Percentiles rank a stretch among this genome's conserved stretches.
Evolutionary conservation across 257 asterid species (phyloP).

Genomic region (Knoxia roxburghii): DNA sequence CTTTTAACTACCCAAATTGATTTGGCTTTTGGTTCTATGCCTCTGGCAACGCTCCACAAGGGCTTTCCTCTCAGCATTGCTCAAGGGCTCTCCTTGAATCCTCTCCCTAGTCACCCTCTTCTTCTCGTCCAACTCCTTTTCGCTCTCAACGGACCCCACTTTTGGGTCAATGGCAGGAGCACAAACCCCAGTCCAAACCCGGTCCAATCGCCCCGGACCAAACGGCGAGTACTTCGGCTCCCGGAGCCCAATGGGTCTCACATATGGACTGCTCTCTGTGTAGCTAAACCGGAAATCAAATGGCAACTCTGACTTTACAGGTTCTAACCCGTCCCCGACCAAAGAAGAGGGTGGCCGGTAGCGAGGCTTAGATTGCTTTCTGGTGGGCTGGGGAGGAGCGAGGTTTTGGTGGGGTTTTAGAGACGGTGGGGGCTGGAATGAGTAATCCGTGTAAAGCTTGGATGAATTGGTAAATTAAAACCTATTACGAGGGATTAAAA

Average conservation of each 20-base stretch:
- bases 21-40: constrained; percentile 65
- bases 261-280: constrained; percentile 67
- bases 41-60: constrained; percentile 65
- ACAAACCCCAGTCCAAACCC: constrained; percentile 94
- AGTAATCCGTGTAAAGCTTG: constrained; percentile 54
- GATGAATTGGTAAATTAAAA: too few relatives aligned
- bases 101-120: constrained; percentile 47
- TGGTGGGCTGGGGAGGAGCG: constrained; percentile 10
- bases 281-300: constrained; percentile 95
- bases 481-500: too few relatives aligned
- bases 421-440: constrained; percentile 63
- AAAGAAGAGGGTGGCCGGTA: constrained; percentile 91
- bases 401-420: constrained; percentile 39
- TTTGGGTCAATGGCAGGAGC: constrained; percentile 86
- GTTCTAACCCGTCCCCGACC: constrained; percentile 34
- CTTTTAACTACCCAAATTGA: constrained; percentile 62
- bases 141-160: constrained; percentile 44
- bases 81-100: constrained; percentile 67
- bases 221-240: constrained; percentile 95
- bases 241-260: constrained; percentile 83
- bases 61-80: constrained; percentile 66
- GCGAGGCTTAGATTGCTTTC: constrained; percentile 43
- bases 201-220: constrained; percentile 71
- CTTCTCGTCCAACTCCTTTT: constrained; percentile 66
- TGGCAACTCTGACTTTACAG: constrained; percentile 56